A percentile compares a stretch with the other conserved stretches of the same genome.
These are phyloP conservation scores for Fonsecaea monophora DNA, from an alignment of 2,329 filamentous ascomycete species.

Conservation along the genomic window DNA sequence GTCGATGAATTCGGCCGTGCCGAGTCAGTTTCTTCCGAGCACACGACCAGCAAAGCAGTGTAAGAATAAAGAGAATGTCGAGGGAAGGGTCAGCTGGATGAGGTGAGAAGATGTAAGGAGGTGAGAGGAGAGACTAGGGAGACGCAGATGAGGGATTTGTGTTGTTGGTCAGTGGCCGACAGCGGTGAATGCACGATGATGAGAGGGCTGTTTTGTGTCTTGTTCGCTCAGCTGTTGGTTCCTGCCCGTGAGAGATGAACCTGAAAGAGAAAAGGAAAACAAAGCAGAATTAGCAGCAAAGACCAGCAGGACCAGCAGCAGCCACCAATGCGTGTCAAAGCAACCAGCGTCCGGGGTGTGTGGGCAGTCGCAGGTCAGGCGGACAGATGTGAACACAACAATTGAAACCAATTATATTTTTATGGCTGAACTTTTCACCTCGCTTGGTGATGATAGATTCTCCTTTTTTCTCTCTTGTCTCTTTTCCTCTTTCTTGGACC, in stretches of 20 bases:
- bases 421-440: neutral
- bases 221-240: neutral
- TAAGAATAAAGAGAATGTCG: neutral
- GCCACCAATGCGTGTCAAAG: neutral
- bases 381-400: neutral
- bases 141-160: constrained; percentile 5
- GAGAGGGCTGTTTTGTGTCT: neutral
- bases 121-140: constrained; percentile 1
- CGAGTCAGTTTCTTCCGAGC: constrained; percentile 15
- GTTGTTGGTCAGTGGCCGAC: neutral
- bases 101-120: constrained; percentile 1
- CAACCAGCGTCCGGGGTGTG: neutral
- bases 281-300: neutral
- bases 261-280: neutral
- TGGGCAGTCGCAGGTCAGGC: constrained; percentile 9
- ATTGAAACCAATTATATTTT: neutral
- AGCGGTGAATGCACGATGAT: neutral
- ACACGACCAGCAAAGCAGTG: constrained; percentile 15
- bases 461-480: neutral
- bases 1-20: constrained; percentile 1
- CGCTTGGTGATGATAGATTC: neutral
- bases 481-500: neutral
- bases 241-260: neutral
- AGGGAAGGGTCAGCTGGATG: constrained; percentile 8
- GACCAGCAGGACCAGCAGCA: neutral